These are phyloP conservation scores for Candida montana DNA, from an alignment of 805 yeast genomes.

Conservation along the genomic window DNA sequence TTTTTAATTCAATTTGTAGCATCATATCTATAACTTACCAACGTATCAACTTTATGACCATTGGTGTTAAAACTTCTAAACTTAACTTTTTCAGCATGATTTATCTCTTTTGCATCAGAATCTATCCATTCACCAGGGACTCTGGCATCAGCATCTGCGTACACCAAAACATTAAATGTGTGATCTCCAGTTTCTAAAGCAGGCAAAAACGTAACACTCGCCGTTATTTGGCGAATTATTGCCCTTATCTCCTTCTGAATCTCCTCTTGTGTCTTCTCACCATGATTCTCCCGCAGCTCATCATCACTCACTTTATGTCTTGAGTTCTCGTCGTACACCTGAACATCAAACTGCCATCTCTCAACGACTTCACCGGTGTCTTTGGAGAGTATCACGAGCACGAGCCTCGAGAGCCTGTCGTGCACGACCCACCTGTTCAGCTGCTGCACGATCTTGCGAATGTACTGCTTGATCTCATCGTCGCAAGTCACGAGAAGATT, in stretches of 20 bases:
- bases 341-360: conserved; percentile 79
- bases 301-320: conserved; percentile 9
- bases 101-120: conserved; percentile 50
- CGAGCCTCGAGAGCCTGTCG: conserved; percentile 60
- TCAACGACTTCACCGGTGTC: conserved; percentile 67
- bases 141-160: conserved; percentile 61
- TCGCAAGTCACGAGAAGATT: conserved; percentile 68
- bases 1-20: neutral
- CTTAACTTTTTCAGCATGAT: conserved; percentile 63
- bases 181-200: conserved; percentile 55
- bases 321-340: conserved; percentile 29
- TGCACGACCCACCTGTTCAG: conserved; percentile 69
- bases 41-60: conserved; percentile 65
- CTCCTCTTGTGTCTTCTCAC: conserved; percentile 31
- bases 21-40: conserved; percentile 43
- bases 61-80: conserved; percentile 65
- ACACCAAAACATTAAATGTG: conserved; percentile 81
- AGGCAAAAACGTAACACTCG: conserved; percentile 83
- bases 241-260: conserved; percentile 77
- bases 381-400: conserved; percentile 67
- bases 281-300: conserved; percentile 2
- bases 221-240: conserved; percentile 81
- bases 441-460: conserved; percentile 62
- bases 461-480: conserved; percentile 68
- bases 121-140: conserved; percentile 86